These are phyloP conservation scores for Colletotrichum ledebouriae DNA, from an alignment of 2,329 filamentous ascomycete genomes.

Conservation along the genomic window DNA sequence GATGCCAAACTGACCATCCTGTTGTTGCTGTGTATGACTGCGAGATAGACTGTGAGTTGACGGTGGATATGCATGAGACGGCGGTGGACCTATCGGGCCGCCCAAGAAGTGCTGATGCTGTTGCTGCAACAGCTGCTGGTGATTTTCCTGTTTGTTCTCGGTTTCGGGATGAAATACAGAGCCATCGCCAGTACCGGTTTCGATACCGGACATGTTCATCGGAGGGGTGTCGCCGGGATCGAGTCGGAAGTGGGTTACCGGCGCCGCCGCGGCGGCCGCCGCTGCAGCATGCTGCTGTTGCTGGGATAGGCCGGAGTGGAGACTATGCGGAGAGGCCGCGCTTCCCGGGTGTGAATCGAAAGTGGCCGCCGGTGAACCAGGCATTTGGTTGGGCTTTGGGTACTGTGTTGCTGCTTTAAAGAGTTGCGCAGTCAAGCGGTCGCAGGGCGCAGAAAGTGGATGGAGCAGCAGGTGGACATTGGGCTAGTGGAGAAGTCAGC, in stretches of 20 bases:
- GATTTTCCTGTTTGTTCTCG: slow-evolving; percentile 28
- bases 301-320: slow-evolving; percentile 44
- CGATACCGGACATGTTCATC: slow-evolving; percentile 28
- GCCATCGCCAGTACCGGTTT: neutral
- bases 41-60: neutral
- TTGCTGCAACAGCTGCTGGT: neutral
- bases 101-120: slow-evolving; percentile 23
- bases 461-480: neutral
- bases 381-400: slow-evolving; percentile 18
- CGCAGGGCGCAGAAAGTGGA: slow-evolving; percentile 24
- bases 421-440: slow-evolving; percentile 15
- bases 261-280: neutral
- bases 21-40: slow-evolving; percentile 41
- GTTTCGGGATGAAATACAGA: slow-evolving; percentile 24
- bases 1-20: slow-evolving; percentile 61
- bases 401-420: slow-evolving; percentile 42
- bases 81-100: neutral
- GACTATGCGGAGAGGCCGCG: slow-evolving; percentile 30
- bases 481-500: neutral
- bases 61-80: neutral
- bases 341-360: slow-evolving; percentile 29
- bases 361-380: slow-evolving; percentile 17
- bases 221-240: slow-evolving; percentile 34
- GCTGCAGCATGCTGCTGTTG: slow-evolving; percentile 32
- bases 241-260: slow-evolving; percentile 39